phyloP scores from a whole-genome alignment of 1,284 basidiomycete species.

The Ustilago bromivora region DNA sequence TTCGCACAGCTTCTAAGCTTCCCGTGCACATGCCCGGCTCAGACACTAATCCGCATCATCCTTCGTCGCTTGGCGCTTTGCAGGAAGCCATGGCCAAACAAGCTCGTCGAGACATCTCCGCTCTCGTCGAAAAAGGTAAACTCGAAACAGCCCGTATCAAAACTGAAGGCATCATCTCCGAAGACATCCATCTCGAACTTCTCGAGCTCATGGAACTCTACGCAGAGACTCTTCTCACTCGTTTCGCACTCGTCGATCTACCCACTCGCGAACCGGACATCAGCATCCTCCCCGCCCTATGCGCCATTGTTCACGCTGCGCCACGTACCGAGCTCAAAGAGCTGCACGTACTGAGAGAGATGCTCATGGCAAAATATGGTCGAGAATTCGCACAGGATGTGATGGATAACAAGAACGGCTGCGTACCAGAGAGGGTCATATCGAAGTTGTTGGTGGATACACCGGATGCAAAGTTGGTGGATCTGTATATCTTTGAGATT shows the following conservation, averaged over 20 bases:
- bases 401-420: conserved; percentile 84
- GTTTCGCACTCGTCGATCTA: conserved; percentile 90
- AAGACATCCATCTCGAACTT: conserved; percentile 74
- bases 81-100: conserved; percentile 86
- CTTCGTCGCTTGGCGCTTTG: neutral
- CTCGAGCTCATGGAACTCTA: conserved; percentile 93
- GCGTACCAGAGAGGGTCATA: conserved; percentile 82
- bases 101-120: conserved; percentile 81
- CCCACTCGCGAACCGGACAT: conserved; percentile 84
- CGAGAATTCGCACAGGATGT: conserved; percentile 82
- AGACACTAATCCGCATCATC: conserved; percentile 2
- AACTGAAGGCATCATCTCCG: conserved; percentile 84
- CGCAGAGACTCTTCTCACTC: conserved; percentile 88
- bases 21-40: too few relatives aligned
- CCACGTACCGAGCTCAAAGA: conserved; percentile 82
- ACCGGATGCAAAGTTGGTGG: conserved; percentile 81
- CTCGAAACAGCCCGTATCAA: conserved; percentile 85
- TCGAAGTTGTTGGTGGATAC: conserved; percentile 79
- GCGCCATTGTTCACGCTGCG: conserved; percentile 87
- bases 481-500: conserved; percentile 71
- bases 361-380: conserved; percentile 93
- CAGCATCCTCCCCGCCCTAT: conserved; percentile 79
- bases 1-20: conserved; percentile 13
- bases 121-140: conserved; percentile 81
- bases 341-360: conserved; percentile 87